Percentiles rank a stretch among this genome's conserved stretches.
Conservation (phyloP, 2,329 filamentous ascomycete species). For the Xylaria sp. region DNA sequence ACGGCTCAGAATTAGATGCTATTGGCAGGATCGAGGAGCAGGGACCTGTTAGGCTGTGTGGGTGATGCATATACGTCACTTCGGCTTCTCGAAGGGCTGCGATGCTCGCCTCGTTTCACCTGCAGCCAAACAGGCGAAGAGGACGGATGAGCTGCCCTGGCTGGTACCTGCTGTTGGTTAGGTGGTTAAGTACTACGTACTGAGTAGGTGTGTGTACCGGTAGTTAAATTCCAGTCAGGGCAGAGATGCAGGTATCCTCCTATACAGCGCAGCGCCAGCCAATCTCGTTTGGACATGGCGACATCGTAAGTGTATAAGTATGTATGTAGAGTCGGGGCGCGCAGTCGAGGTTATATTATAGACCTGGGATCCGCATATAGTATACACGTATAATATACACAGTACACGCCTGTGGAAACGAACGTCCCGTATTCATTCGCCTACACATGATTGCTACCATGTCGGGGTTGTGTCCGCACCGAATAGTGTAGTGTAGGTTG, state of each 20-base stretch:
- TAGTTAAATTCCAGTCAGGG: slow-evolving; percentile 11
- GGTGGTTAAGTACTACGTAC: not conserved
- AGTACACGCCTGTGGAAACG: not conserved
- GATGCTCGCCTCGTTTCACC: slow-evolving; percentile 24
- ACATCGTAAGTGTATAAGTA: not conserved
- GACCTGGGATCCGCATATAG: not conserved
- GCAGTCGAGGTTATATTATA: slow-evolving; percentile 4
- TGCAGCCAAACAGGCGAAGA: slow-evolving; percentile 25
- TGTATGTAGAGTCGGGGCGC: not conserved
- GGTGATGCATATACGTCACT: slow-evolving; percentile 11
- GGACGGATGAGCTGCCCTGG: slow-evolving; percentile 19
- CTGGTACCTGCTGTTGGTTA: not conserved
- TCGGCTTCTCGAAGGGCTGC: slow-evolving; percentile 15
- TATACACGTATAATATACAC: not conserved
- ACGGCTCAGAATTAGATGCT: not conserved
- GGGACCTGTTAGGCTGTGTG: not conserved
- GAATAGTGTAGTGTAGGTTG: slow-evolving; percentile 9
- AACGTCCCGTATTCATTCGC: not conserved
- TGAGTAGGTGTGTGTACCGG: slow-evolving; percentile 9
- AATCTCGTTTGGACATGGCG: not conserved
- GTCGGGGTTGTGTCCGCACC: slow-evolving; percentile 6
- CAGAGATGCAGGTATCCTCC: slow-evolving; percentile 5
- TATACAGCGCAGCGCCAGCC: slow-evolving; percentile 5
- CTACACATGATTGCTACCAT: too few species aligned
- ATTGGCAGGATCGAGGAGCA: not conserved